A percentile compares a stretch with the other conserved stretches of the same genome.
Evolutionary conservation across 2,329 filamentous ascomycete genomes (phyloP).

Genomic region (Aspergillus fructus): DNA sequence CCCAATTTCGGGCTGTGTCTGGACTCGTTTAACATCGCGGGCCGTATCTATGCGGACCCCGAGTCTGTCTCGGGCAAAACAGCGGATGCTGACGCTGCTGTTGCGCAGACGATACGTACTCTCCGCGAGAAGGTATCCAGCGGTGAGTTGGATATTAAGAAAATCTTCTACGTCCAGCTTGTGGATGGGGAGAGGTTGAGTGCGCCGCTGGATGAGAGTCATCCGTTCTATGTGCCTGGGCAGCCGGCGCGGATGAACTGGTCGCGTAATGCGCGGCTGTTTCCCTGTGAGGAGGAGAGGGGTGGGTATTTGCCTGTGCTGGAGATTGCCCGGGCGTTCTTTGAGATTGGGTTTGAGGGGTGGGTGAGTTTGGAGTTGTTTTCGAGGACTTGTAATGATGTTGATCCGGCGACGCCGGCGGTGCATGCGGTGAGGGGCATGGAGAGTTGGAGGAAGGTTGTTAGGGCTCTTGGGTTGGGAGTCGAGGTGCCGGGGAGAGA

Average conservation of each 20-base stretch:
- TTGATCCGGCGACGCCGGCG: slow-evolving; percentile 53
- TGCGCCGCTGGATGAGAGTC: slow-evolving; percentile 56
- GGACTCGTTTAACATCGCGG: slow-evolving; percentile 77
- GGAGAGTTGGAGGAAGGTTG: slow-evolving; percentile 52
- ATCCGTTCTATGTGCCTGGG: slow-evolving; percentile 58
- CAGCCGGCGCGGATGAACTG: slow-evolving; percentile 72
- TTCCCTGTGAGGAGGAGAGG: slow-evolving; percentile 61
- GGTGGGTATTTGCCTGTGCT: slow-evolving; percentile 68
- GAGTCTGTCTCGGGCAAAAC: slow-evolving; percentile 52
- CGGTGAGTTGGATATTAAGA: slow-evolving; percentile 56
- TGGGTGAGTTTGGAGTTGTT: slow-evolving; percentile 74
- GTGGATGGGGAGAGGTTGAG: slow-evolving; percentile 68
- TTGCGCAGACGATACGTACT: slow-evolving; percentile 47
- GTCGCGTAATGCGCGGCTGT: slow-evolving; percentile 72
- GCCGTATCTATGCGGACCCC: slow-evolving; percentile 69
- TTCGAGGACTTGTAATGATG: slow-evolving; percentile 57
- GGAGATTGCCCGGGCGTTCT: slow-evolving; percentile 61
- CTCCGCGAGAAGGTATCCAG: neutral
- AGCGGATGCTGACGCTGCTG: slow-evolving; percentile 54
- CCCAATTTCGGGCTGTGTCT: slow-evolving; percentile 74
- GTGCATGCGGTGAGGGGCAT: slow-evolving; percentile 55
- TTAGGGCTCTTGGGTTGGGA: slow-evolving; percentile 14
- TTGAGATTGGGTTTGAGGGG: slow-evolving; percentile 63
- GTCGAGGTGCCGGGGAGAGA: neutral
- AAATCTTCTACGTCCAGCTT: slow-evolving; percentile 74